Conservation (phyloP, 768 basidiomycete species). For the Termitomyces sp. region DNA sequence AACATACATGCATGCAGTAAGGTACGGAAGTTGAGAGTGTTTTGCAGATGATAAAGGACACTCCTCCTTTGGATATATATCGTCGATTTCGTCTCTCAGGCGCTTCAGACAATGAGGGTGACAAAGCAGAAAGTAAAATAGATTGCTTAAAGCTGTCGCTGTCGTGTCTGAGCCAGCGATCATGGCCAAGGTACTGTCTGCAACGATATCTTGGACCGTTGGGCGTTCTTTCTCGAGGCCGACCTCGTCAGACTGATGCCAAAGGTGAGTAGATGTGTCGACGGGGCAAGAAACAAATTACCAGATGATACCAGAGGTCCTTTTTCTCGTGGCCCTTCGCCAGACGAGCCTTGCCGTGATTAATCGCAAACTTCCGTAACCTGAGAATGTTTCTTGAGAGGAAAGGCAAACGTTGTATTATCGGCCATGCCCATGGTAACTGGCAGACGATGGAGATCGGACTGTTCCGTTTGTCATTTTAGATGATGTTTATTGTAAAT, state of each 20-base stretch:
- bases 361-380: conserved; percentile 20
- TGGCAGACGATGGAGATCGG: conserved; percentile 16
- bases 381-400: conserved; percentile 18
- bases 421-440: conserved; percentile 19
- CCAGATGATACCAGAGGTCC: conserved; percentile 40
- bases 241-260: conserved; percentile 19
- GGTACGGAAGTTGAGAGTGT: conserved; percentile 21
- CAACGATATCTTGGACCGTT: conserved; percentile 14
- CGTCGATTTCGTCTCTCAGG: conserved; percentile 38
- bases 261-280: neutral
- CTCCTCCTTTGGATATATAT: conserved; percentile 20
- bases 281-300: conserved; percentile 10
- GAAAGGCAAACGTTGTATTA: conserved; percentile 22
- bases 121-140: conserved; percentile 34
- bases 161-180: conserved; percentile 47
- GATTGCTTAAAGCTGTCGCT: conserved; percentile 30
- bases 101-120: conserved; percentile 31
- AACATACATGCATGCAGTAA: conserved; percentile 27
- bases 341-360: conserved; percentile 16
- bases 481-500: neutral
- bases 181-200: conserved; percentile 31
- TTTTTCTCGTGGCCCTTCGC: conserved; percentile 17
- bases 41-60: conserved; percentile 16
- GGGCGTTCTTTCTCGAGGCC: conserved; percentile 19
- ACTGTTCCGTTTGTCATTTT: neutral